Base-by-base conservation (phyloP, 106 monocot species). In the Acorus calamus region DNA sequence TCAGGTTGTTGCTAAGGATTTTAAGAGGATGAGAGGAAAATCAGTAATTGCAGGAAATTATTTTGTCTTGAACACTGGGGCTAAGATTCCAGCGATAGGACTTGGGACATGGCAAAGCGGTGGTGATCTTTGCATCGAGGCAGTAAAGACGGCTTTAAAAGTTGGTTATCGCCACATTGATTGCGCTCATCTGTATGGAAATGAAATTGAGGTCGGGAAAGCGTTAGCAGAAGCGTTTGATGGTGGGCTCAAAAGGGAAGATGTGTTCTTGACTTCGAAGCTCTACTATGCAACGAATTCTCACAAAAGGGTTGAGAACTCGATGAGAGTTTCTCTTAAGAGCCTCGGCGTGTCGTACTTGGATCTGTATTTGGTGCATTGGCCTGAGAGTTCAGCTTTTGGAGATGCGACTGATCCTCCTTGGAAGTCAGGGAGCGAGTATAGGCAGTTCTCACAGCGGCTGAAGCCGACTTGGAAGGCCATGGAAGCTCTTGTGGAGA, bases 351-450 rank as follows among this genome's bases (percentile, higher is more conserved):
- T 88, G 4, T 77, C 77, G 2, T 93, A 93, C 58, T 67, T 93
- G 74, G 92, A 93, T 83, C 67, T 93, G 57, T 93, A 93, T 70
- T 75, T 93, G 59, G 92, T 93, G 47, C 84, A 93, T 61, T 93
- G 88, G 85, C 80, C 80, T 7, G 92, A 93, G 73, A 77, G 59
- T 69, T 83, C 92, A 7, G 79, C 84, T 46, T 61, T 93, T 44
- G 88, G 79, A 52, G 92, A 93, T 74, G 88, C 85, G 3, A 93
- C 92, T 4, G 92, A 93, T 71, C 88, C 88, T 51, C 85, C 88
- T 4, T 80, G 77, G 79, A 85, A 76, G 4, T 78, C 85, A 5
- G 85, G 76, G 46, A 85, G 68, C 50, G 88, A 88, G 42, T 91
- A 91, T 56, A 77, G 78, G 57, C 88, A 81, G 47, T 82, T 93